These are phyloP conservation scores for Volvox carteri DNA, from an alignment of 163 green algal genomes.

Conservation along the genomic window DNA sequence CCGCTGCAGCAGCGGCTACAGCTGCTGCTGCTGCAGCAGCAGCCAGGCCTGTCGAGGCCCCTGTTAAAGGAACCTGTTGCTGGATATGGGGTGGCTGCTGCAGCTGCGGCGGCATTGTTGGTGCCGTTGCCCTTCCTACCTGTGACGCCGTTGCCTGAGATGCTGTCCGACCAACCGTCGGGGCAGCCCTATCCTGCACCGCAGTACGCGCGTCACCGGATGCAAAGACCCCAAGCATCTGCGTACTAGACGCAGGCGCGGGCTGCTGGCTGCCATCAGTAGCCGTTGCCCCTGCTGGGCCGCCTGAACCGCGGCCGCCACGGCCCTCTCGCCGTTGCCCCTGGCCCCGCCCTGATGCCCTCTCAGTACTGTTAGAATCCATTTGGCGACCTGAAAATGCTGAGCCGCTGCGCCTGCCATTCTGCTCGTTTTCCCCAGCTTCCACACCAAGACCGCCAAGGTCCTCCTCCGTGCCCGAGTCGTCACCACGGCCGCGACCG, in stretches of 20 bases:
- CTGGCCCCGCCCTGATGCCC: background rate
- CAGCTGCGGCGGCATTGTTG: background rate
- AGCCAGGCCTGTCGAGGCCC: background rate
- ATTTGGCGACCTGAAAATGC: conserved; percentile 9
- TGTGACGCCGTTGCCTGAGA: background rate
- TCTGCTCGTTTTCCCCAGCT: background rate
- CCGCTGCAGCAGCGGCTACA: conserved; percentile 2
- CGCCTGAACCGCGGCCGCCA: background rate
- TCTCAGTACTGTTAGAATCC: background rate
- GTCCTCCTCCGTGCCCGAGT: conserved; percentile 37
- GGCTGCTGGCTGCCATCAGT: conserved; percentile 1
- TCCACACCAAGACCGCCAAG: background rate
- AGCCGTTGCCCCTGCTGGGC: background rate
- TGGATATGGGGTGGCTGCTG: conserved; percentile 29
- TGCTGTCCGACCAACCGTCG: background rate
- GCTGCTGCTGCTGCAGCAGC: conserved; percentile 18
- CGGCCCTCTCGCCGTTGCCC: conserved; percentile 10
- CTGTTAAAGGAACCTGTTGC: background rate
- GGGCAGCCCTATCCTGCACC: background rate
- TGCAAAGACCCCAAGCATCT: background rate
- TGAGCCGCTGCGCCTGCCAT: conserved; percentile 4
- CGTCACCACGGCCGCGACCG: conserved; percentile 3
- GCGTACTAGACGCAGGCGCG: background rate
- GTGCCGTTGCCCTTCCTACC: too few species aligned
- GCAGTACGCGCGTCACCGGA: background rate